A percentile compares a stretch with the other conserved stretches of the same genome.
phyloP scores from a whole-genome alignment of 2,329 filamentous ascomycete genomes.

The Fusarium sp. region DNA sequence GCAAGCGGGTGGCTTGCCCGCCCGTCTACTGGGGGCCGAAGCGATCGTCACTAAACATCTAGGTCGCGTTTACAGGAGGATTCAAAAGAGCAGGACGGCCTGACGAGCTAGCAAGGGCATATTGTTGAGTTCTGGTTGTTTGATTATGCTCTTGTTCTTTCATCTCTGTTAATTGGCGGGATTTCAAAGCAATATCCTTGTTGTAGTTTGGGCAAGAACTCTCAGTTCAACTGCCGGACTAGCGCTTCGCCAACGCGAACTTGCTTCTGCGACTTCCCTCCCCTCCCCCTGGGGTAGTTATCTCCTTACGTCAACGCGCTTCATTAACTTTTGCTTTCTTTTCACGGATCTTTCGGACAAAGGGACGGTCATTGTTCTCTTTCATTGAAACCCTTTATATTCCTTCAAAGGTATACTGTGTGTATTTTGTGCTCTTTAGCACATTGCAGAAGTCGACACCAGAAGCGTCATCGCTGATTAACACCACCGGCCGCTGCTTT shows the following conservation, averaged over 20 bases:
- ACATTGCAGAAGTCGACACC: not conserved
- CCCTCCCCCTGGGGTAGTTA: constrained; percentile 29
- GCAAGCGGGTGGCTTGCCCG: constrained; percentile 37
- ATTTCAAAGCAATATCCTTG: not conserved
- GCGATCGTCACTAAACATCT: constrained; percentile 12
- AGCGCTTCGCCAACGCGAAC: constrained; percentile 41
- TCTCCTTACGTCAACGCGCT: constrained; percentile 37
- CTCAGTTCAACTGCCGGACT: constrained; percentile 30
- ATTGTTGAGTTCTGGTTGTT: not conserved
- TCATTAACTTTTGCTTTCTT: not conserved
- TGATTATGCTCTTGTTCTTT: no score
- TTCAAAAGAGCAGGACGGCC: not conserved
- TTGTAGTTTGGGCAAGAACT: constrained; percentile 12
- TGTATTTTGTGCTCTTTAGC: not conserved
- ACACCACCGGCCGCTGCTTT: not conserved
- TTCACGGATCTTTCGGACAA: not conserved
- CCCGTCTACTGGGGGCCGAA: constrained; percentile 22
- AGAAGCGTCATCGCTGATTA: constrained; percentile 15
- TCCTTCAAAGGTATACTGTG: not conserved
- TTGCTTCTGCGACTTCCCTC: constrained; percentile 42
- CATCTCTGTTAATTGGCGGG: not conserved
- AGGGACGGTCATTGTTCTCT: not conserved
- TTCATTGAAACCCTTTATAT: not conserved
- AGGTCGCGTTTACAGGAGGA: constrained; percentile 8
- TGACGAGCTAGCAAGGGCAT: not conserved